These are phyloP conservation scores for Pyrenula aspistea DNA, from an alignment of 495 filamentous ascomycete genomes.

Conservation along the genomic window DNA sequence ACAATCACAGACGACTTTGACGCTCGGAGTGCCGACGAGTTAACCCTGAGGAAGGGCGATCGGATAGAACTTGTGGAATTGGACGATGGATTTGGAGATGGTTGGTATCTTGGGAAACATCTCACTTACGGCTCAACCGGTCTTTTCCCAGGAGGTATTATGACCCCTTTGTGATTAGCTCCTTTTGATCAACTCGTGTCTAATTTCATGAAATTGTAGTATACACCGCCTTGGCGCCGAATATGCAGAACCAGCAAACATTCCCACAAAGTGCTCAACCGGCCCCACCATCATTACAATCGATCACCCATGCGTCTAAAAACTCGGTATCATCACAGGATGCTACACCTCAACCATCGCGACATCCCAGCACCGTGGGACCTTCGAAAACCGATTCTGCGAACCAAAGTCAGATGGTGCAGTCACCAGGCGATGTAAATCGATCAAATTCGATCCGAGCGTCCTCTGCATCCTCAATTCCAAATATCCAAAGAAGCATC, in stretches of 20 bases:
- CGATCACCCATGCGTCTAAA: constrained; percentile 5
- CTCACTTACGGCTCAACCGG: constrained; percentile 61
- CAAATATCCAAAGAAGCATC: constrained; percentile 34
- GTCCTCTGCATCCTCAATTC: constrained; percentile 23
- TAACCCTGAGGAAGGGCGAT: constrained; percentile 77
- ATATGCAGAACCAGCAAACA: constrained; percentile 1
- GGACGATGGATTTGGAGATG: constrained; percentile 95
- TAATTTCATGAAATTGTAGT: not conserved
- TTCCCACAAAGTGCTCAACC: not conserved
- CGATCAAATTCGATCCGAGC: constrained; percentile 31
- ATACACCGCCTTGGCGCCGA: not conserved
- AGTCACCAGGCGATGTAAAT: constrained; percentile 18
- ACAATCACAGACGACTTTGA: constrained; percentile 60
- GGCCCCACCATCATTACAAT: not conserved
- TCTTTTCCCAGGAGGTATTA: constrained; percentile 79
- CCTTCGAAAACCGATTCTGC: constrained; percentile 2
- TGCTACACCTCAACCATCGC: constrained; percentile 34
- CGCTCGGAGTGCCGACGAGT: constrained; percentile 83
- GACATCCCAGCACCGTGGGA: constrained; percentile 27
- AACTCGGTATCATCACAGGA: constrained; percentile 22
- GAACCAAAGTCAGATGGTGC: not conserved
- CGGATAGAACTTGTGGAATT: constrained; percentile 85
- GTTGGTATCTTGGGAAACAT: constrained; percentile 90
- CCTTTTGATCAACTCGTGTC: too few species aligned
- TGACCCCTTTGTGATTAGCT: not conserved